Conservation (phyloP, 768 basidiomycete species). For the Sarcodon aspratus region DNA sequence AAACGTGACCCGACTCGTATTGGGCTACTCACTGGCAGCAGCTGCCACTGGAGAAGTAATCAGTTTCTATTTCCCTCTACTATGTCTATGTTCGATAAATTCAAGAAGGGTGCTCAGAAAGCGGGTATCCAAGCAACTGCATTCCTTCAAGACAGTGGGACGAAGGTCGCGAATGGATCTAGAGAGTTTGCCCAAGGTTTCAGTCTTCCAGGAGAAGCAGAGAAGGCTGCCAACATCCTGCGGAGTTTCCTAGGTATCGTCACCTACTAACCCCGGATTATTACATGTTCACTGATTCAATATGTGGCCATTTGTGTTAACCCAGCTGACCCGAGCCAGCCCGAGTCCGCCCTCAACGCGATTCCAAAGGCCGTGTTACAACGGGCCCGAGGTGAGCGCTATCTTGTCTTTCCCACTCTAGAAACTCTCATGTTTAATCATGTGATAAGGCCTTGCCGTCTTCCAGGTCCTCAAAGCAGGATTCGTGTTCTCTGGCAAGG, state of each 20-base stretch:
- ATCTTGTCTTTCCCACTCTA: slow-evolving; percentile 5
- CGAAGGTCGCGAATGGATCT: slow-evolving; percentile 63
- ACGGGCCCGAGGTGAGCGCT: slow-evolving; percentile 61
- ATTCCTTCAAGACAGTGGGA: slow-evolving; percentile 55
- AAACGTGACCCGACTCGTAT: too few relatives aligned
- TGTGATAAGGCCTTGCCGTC: slow-evolving; percentile 67
- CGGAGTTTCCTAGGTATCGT: slow-evolving; percentile 75
- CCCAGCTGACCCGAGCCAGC: slow-evolving; percentile 76
- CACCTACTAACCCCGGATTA: slow-evolving; percentile 5
- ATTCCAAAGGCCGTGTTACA: slow-evolving; percentile 91
- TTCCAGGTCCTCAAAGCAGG: slow-evolving; percentile 93
- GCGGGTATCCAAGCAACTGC: slow-evolving; percentile 74
- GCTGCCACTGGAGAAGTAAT: too few relatives aligned
- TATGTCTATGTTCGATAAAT: slow-evolving; percentile 70
- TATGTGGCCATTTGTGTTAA: neutral
- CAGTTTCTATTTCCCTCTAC: neutral
- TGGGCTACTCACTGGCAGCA: too few relatives aligned
- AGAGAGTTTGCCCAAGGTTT: slow-evolving; percentile 78
- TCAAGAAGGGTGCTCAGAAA: slow-evolving; percentile 69
- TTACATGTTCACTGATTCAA: neutral
- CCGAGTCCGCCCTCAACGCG: slow-evolving; percentile 85
- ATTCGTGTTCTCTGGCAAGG: slow-evolving; percentile 92
- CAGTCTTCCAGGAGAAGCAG: slow-evolving; percentile 83
- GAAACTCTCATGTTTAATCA: slow-evolving; percentile 1
- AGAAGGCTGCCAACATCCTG: slow-evolving; percentile 88